Evolutionary conservation across 768 basidiomycete species (phyloP), one percentile per base, ranked within the genome.

Genomic region (Kwoniella shandongensis): DNA sequence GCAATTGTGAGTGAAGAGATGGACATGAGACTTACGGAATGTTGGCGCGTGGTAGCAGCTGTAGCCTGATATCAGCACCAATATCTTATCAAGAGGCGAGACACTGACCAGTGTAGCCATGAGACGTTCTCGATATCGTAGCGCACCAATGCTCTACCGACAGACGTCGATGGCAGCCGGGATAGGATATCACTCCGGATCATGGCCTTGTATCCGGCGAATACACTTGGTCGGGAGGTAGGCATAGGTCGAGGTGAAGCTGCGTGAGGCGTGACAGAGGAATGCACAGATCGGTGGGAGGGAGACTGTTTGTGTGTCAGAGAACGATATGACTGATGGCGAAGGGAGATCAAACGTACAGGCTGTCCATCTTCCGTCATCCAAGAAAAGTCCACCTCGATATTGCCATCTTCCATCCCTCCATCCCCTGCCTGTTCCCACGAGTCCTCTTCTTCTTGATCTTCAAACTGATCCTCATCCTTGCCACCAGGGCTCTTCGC

Each of bases 101-200:
- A 6, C 15, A 18, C 20, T 13, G 25, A 59, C 57, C 57, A 59
- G 22, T 59, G 57, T n/a, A 52, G 15, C 57, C 57, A 59, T 3
- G 57, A 41, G 7, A 59, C 57, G 38, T 51, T 26, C 42, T 59
- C 57, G 12, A 59, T 23, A 40, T 59, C 57, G 30, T 23, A 59
- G 32, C 32, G 27, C 7, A 59, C 57, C 5, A 59, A 26, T 29
- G 32, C 20, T 45, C 36, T 41, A 4, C 50, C 57, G 26, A 59
- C 20, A 3, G 23, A 18, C n/a, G 35, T 29, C 10, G 46, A 32
- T 15, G 55, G 55, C 13, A 57, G 41, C 12, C 46, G 39, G 2
- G 30, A 25, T 3, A 57, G 23, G n/a, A 57, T 49, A 4, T 42
- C 26, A 11, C 11, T 29, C n/a, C 30, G 48, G n/a, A 36, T 15